Evolutionary conservation across 768 basidiomycete species (phyloP).

Genomic region (Lanmaoa rubissima): DNA sequence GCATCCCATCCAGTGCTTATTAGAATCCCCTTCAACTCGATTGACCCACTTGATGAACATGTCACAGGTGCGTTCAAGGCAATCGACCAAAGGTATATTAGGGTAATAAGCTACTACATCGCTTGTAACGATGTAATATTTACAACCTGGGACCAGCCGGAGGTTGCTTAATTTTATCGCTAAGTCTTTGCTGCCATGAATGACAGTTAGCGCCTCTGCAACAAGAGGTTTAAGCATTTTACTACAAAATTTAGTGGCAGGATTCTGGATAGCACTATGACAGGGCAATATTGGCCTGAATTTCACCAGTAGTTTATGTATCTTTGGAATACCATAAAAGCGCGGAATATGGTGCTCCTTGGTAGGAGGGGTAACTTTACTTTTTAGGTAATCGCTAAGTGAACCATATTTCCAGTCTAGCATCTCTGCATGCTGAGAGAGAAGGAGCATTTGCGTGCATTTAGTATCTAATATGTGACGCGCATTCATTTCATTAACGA

Average conservation of each 20-base stretch:
- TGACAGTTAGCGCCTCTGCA: conserved; percentile 2
- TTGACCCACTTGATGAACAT: not conserved
- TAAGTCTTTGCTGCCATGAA: conserved; percentile 5
- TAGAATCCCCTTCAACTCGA: too few species aligned
- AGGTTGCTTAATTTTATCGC: conserved; percentile 17
- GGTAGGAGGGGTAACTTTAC: not conserved
- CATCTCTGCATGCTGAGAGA: too few species aligned
- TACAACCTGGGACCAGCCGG: not conserved
- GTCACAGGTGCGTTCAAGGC: not conserved
- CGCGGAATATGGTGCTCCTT: too few species aligned
- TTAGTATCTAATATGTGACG: too few species aligned
- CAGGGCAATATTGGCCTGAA: too few species aligned
- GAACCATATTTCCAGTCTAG: not conserved
- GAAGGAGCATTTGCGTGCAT: too few species aligned
- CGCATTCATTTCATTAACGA: too few species aligned
- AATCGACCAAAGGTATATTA: not conserved
- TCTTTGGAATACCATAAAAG: conserved; percentile 16
- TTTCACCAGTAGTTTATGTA: conserved; percentile 13
- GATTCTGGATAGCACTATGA: too few species aligned
- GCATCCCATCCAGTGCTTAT: too few species aligned
- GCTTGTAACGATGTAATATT: conserved; percentile 1
- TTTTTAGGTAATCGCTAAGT: not conserved
- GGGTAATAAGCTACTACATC: conserved; percentile 12
- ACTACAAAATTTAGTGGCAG: too few species aligned
- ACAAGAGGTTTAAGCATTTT: conserved; percentile 13